Percentiles rank a stretch among this genome's conserved stretches.
phyloP scores from a whole-genome alignment of 352 stramenopile species.

The Blastocystis sp. region DNA sequence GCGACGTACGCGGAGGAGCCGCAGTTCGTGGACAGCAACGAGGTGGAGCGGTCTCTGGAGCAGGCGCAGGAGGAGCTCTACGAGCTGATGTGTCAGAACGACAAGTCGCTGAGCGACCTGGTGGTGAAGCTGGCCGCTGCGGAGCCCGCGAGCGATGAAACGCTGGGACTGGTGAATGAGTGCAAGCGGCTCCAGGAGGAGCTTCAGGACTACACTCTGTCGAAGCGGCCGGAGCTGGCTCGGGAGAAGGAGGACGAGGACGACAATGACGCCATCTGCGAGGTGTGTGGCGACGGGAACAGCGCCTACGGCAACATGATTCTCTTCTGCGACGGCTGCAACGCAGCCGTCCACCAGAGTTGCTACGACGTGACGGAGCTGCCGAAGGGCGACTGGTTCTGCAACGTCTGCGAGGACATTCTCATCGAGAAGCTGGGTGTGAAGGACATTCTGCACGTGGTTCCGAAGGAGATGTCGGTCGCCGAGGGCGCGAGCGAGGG shows the following conservation, averaged over 20 bases:
- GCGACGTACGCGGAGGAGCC: background rate
- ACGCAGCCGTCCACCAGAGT: slow-evolving; percentile 74
- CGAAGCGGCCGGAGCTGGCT: slow-evolving; percentile 2
- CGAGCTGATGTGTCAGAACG: background rate
- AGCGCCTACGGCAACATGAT: slow-evolving; percentile 76
- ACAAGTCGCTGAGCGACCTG: background rate
- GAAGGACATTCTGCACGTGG: background rate
- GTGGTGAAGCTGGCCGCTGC: background rate
- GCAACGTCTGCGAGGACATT: slow-evolving; percentile 66
- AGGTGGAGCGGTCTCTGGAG: slow-evolving; percentile 14
- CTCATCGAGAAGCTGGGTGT: slow-evolving; percentile 34
- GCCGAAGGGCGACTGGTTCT: slow-evolving; percentile 71
- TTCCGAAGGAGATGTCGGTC: background rate
- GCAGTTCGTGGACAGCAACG: background rate
- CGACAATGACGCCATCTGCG: slow-evolving; percentile 62
- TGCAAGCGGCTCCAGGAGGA: background rate
- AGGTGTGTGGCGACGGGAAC: slow-evolving; percentile 70
- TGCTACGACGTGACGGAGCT: slow-evolving; percentile 72
- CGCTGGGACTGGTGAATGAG: background rate
- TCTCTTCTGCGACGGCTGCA: slow-evolving; percentile 76
- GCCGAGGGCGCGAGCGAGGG: background rate
- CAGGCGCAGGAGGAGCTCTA: background rate
- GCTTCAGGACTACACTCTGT: background rate
- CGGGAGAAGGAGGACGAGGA: slow-evolving; percentile 7
- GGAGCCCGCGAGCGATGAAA: background rate